Conservation (phyloP, 495 filamentous ascomycete species). For the Geopyxis carbonaria region DNA sequence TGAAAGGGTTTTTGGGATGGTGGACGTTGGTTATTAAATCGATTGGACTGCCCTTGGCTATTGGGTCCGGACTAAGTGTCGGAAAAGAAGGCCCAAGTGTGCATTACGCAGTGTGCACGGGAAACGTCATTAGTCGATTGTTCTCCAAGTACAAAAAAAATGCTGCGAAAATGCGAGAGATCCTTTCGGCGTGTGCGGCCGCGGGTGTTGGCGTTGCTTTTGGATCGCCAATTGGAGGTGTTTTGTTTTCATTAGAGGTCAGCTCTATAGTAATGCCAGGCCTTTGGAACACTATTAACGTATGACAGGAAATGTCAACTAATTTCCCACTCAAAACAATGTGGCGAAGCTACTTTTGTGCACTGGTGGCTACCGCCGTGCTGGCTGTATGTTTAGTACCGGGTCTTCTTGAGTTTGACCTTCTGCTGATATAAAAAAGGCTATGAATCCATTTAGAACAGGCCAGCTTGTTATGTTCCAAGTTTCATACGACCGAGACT, state of each 20-base stretch:
- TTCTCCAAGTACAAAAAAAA: slow-evolving; percentile 88
- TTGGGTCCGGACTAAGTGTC: slow-evolving; percentile 85
- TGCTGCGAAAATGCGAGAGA: slow-evolving; percentile 88
- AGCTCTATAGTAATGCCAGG: slow-evolving; percentile 1
- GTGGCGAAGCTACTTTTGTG: slow-evolving; percentile 97
- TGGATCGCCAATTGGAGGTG: slow-evolving; percentile 90
- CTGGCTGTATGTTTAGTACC: slow-evolving; percentile 55
- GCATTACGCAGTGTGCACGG: slow-evolving; percentile 93
- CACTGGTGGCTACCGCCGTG: slow-evolving; percentile 85
- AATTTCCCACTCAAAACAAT: slow-evolving; percentile 95
- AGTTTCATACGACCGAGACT: slow-evolving; percentile 84
- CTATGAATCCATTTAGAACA: slow-evolving; percentile 94
- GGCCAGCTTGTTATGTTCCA: slow-evolving; percentile 99
- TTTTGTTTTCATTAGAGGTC: slow-evolving; percentile 85
- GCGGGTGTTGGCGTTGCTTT: slow-evolving; percentile 95
- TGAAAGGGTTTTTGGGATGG: slow-evolving; percentile 92
- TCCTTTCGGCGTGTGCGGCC: slow-evolving; percentile 82
- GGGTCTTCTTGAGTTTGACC: no score
- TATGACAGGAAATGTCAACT: slow-evolving; percentile 70
- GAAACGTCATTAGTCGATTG: slow-evolving; percentile 85
- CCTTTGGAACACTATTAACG: neutral
- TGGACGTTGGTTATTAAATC: slow-evolving; percentile 94
- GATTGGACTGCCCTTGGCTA: slow-evolving; percentile 74
- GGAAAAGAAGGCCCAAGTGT: slow-evolving; percentile 97
- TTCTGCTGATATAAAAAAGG: slow-evolving; percentile 22